phyloP scores from a whole-genome alignment of 371 early-diverging fungal species.

The Antonospora locustae region DNA sequence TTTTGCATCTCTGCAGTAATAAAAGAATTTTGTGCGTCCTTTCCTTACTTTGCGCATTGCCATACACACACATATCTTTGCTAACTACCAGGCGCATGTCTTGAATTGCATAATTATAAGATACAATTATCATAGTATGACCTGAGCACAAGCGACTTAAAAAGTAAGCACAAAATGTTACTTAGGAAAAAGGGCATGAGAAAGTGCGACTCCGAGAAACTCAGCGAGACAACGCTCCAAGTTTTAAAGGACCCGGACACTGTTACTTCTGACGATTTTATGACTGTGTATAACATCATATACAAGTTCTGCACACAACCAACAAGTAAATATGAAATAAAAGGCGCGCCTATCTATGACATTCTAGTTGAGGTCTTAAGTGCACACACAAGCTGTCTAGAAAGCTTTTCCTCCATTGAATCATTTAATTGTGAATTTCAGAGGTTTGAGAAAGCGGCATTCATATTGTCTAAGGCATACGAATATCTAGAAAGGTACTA shows the following conservation, averaged over 20 bases:
- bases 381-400: conserved; percentile 9
- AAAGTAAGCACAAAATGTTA: too few species aligned
- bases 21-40: too few species aligned
- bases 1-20: too few species aligned
- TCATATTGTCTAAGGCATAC: conserved; percentile 10
- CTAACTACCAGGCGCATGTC: too few species aligned
- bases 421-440: background rate
- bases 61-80: too few species aligned
- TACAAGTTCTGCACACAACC: conserved; percentile 31
- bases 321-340: conserved; percentile 21
- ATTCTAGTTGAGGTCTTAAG: conserved; percentile 1
- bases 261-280: conserved; percentile 20
- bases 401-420: conserved; percentile 9
- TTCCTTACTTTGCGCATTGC: too few species aligned
- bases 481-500: conserved; percentile 33
- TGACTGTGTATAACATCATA: conserved; percentile 30
- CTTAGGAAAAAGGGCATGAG: too few species aligned
- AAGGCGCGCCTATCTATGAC: conserved; percentile 29
- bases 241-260: conserved; percentile 4
- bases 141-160: too few species aligned
- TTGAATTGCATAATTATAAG: too few species aligned
- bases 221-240: conserved; percentile 8
- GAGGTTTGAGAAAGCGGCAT: conserved; percentile 1
- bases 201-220: background rate
- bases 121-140: too few species aligned